phyloP scores from a whole-genome alignment of 768 basidiomycete genomes.

The Serendipita sp. region DNA sequence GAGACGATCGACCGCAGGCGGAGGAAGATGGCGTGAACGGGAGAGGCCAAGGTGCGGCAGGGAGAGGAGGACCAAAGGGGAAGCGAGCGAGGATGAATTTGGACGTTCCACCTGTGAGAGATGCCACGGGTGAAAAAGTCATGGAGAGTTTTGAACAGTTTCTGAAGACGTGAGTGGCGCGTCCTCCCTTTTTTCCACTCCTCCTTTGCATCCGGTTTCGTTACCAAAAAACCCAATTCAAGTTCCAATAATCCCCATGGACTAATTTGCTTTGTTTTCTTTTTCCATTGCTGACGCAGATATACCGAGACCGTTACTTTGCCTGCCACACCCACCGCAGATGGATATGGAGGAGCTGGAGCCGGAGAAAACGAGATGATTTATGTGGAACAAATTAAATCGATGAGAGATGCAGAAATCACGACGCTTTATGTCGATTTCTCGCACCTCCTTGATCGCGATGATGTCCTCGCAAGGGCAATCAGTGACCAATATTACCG shows the following conservation, averaged over 20 bases:
- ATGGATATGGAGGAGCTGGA: slow-evolving; percentile 42
- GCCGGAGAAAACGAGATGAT: slow-evolving; percentile 44
- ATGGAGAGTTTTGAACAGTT: slow-evolving; percentile 85
- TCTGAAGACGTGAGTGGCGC: slow-evolving; percentile 59
- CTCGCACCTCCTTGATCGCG: slow-evolving; percentile 71
- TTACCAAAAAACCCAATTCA: too few relatives aligned
- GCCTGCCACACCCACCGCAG: slow-evolving; percentile 64
- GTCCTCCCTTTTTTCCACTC: not conserved
- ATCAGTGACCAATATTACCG: slow-evolving; percentile 93
- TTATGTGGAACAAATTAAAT: slow-evolving; percentile 87
- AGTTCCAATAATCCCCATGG: too few relatives aligned
- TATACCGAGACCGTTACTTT: slow-evolving; percentile 72
- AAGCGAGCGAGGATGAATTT: slow-evolving; percentile 26
- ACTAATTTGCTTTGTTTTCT: too few relatives aligned
- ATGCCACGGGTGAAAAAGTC: slow-evolving; percentile 91
- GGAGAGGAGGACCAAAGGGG: not conserved
- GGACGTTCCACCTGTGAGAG: slow-evolving; percentile 77
- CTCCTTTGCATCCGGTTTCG: not conserved
- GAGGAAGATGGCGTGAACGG: not conserved
- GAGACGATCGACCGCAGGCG: slow-evolving; percentile 3
- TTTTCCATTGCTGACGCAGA: slow-evolving; percentile 27
- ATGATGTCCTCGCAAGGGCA: slow-evolving; percentile 87
- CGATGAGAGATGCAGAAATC: slow-evolving; percentile 86
- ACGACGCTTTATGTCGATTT: slow-evolving; percentile 97
- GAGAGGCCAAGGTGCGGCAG: not conserved